These are phyloP conservation scores for Suhomyces coccinellae DNA, from an alignment of 1,139 yeast genomes.

Conservation along the genomic window DNA sequence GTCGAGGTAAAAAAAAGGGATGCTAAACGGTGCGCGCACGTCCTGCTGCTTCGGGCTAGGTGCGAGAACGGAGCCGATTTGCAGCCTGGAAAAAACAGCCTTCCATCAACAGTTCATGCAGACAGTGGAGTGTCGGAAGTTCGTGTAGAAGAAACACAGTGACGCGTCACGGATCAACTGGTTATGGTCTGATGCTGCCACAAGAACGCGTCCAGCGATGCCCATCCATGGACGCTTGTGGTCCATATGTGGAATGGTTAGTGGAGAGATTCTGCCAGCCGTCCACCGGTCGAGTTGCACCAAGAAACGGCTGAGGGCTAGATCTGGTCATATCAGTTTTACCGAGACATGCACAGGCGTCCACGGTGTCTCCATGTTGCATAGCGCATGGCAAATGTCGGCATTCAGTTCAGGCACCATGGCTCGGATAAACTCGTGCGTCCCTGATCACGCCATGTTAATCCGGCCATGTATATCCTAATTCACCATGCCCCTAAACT, in stretches of 20 bases:
- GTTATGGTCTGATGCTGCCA: too few species aligned
- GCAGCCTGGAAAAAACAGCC: neutral
- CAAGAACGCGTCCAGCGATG: too few species aligned
- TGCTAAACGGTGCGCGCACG: neutral
- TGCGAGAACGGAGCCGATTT: neutral
- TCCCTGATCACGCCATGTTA: neutral
- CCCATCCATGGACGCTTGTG: too few species aligned
- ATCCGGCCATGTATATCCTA: neutral
- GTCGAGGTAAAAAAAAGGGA: neutral
- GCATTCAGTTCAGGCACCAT: neutral
- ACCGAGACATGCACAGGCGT: neutral
- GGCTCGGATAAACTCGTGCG: neutral
- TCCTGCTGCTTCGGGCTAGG: neutral
- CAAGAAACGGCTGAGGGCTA: too few species aligned
- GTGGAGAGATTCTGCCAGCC: too few species aligned
- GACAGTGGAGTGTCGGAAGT: too few species aligned
- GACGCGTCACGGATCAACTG: too few species aligned
- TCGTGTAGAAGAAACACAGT: too few species aligned
- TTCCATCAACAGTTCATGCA: too few species aligned
- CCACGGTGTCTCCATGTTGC: neutral
- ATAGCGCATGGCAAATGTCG: neutral
- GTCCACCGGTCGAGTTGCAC: too few species aligned
- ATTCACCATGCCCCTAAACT: neutral
- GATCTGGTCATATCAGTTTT: too few species aligned
- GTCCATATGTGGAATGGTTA: too few species aligned